Percentiles rank a stretch among this genome's conserved stretches.
phyloP scores from a whole-genome alignment of 208 protist genomes.

The Leishmania turanica region DNA sequence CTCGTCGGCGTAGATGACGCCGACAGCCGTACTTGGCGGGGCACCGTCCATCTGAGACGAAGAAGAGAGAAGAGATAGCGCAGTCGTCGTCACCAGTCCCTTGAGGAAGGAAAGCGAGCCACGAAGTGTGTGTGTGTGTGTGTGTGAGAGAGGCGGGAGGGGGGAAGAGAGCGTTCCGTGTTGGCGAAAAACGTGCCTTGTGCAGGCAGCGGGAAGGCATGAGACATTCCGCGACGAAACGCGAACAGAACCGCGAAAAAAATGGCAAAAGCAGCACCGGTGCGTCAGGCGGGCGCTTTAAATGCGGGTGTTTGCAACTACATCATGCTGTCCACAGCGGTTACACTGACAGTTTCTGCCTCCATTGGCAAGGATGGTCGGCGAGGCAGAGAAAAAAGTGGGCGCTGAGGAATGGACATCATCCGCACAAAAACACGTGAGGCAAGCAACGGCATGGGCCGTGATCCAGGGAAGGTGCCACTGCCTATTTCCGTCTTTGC shows the following conservation, averaged over 20 bases:
- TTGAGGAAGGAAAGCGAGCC: neutral
- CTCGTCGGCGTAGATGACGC: conserved; percentile 38
- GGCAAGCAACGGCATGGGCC: neutral
- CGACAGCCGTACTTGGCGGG: conserved; percentile 12
- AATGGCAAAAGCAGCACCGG: neutral
- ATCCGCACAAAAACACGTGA: neutral
- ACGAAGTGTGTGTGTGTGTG: neutral
- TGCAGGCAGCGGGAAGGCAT: neutral
- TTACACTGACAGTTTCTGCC: neutral
- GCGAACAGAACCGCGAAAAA: neutral
- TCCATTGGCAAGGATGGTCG: neutral
- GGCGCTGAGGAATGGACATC: neutral
- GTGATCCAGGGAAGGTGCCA: neutral
- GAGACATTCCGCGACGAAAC: neutral
- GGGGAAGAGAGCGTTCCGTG: neutral
- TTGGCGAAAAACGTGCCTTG: neutral
- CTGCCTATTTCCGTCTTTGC: neutral
- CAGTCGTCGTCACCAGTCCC: neutral
- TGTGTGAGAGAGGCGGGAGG: neutral
- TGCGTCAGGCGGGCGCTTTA: neutral
- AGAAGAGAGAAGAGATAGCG: no score
- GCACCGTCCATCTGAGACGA: conserved; percentile 21
- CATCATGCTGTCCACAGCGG: neutral
- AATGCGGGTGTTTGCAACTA: neutral
- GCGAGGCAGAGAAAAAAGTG: neutral